Base-by-base conservation (phyloP, 139 green algal genomes). In the Micractinium conductrix region DNA sequence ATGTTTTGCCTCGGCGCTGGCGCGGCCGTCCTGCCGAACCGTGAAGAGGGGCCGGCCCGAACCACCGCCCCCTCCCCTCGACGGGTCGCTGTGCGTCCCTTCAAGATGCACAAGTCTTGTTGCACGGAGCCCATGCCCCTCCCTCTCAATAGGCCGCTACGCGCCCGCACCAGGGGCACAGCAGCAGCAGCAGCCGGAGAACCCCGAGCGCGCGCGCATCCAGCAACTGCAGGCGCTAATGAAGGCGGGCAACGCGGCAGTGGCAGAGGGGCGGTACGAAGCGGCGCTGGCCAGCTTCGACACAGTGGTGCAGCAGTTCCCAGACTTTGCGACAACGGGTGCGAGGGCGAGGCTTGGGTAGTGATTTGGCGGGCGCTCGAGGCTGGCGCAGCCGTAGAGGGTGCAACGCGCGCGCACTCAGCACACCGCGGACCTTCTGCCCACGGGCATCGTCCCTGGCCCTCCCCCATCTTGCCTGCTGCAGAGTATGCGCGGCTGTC, bases 401-500 rank as follows among this genome's bases (percentile, higher is more conserved):
- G n/a, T n/a, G n/a, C n/a, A n/a, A n/a, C n/a, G n/a, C n/a, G n/a
- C n/a, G n/a, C n/a, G n/a, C n/a, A n/a, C n/a, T n/a, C n/a, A n/a
- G n/a, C n/a, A n/a, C n/a, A n/a, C n/a, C n/a, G n/a, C n/a, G n/a
- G n/a, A n/a, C n/a, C n/a, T n/a, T n/a, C n/a, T n/a, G n/a, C n/a
- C n/a, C n/a, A n/a, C n/a, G n/a, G n/a, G n/a, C n/a, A n/a, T n/a
- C n/a, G n/a, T n/a, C n/a, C n/a, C n/a, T n/a, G n/a, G n/a, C n/a
- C n/a, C n/a, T n/a, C n/a, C n/a, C n/a, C n/a, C n/a, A n/a, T n/a
- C n/a, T n/a, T n/a, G n/a, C n/a, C n/a, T n/a, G n/a, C n/a, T n/a
- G n/a, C n/a, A 1, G 88, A 95, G 45, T 92, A 93, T 78, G 93
- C 88, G 8, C 60, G 91, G 21, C 71, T 96, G 19, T 74, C 81